Evolutionary conservation across 148 eudicot species (phyloP).

Genomic region (Chenopodium suecicum): DNA sequence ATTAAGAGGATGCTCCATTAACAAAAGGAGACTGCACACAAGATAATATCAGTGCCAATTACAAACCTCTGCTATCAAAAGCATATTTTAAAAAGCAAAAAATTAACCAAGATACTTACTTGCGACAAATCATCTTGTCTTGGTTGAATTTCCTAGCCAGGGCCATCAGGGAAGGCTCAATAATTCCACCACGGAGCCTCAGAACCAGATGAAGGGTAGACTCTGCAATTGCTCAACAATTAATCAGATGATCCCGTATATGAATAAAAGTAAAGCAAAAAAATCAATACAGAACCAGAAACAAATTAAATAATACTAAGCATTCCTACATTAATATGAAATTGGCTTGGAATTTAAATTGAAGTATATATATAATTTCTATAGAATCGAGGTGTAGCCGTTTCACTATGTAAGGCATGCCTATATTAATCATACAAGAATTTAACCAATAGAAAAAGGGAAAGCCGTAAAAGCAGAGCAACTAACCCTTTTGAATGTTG

Average conservation of each 20-base stretch:
- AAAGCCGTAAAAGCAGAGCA: not conserved
- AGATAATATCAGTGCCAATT: not conserved
- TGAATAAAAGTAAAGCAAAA: too few species aligned
- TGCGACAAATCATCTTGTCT: conserved; percentile 55
- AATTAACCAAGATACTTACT: conserved; percentile 25
- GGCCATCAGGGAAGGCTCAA: conserved; percentile 54
- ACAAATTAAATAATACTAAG: not conserved
- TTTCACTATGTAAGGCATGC: too few species aligned
- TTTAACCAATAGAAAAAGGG: not conserved
- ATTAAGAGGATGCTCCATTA: not conserved
- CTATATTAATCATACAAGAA: too few species aligned
- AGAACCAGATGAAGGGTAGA: conserved; percentile 50
- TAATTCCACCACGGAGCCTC: conserved; percentile 56
- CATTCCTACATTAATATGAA: not conserved
- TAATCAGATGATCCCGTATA: not conserved
- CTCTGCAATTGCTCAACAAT: conserved; percentile 25
- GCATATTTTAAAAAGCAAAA: too few species aligned
- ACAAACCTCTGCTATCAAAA: too few species aligned
- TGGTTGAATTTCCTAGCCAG: conserved; percentile 51
- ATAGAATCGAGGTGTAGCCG: too few species aligned
- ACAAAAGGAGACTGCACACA: not conserved
- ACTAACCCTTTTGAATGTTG: conserved; percentile 44
- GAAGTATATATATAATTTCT: too few species aligned
- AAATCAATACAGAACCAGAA: not conserved
- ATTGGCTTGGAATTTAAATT: not conserved